phyloP scores from a whole-genome alignment of 1,139 yeast genomes.

The Yamadazyma pseudoaaseri region DNA sequence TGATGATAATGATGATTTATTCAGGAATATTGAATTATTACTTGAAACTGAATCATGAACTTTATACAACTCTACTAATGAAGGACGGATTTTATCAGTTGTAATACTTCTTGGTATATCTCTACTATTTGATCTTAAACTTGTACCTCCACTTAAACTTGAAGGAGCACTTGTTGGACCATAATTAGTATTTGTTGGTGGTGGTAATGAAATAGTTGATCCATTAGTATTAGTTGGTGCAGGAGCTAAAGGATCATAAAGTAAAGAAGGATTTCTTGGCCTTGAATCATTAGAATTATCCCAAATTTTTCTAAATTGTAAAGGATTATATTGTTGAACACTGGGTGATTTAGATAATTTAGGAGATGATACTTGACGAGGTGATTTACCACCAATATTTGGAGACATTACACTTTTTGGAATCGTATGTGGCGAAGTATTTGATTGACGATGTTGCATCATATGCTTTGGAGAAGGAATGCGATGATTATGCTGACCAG shows the following conservation, averaged over 20 bases:
- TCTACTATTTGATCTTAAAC: slow-evolving; percentile 6
- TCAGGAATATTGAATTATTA: slow-evolving; percentile 34
- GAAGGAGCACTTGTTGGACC: slow-evolving; percentile 7
- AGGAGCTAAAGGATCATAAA: slow-evolving; percentile 40
- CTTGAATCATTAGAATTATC: slow-evolving; percentile 19
- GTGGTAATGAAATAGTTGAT: not conserved
- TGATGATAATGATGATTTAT: slow-evolving; percentile 32
- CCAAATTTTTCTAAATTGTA: slow-evolving; percentile 44
- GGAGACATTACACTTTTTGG: slow-evolving; percentile 3
- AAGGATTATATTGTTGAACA: slow-evolving; percentile 27
- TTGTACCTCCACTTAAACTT: slow-evolving; percentile 3
- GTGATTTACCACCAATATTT: not conserved
- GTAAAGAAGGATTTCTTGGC: slow-evolving; percentile 35
- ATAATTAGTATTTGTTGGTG: not conserved
- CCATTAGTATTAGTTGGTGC: slow-evolving; percentile 10
- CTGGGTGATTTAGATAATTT: slow-evolving; percentile 4
- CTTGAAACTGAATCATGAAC: slow-evolving; percentile 22
- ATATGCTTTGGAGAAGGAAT: not conserved
- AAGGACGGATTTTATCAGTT: slow-evolving; percentile 39
- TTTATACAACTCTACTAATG: slow-evolving; percentile 39
- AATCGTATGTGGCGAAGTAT: slow-evolving; percentile 11
- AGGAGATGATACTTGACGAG: slow-evolving; percentile 1
- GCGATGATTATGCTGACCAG: slow-evolving; percentile 5
- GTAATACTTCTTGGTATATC: slow-evolving; percentile 11
- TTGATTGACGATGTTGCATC: slow-evolving; percentile 9